Base-by-base conservation (phyloP, 2,329 filamentous ascomycete species). In the Sarocladium strictum region DNA sequence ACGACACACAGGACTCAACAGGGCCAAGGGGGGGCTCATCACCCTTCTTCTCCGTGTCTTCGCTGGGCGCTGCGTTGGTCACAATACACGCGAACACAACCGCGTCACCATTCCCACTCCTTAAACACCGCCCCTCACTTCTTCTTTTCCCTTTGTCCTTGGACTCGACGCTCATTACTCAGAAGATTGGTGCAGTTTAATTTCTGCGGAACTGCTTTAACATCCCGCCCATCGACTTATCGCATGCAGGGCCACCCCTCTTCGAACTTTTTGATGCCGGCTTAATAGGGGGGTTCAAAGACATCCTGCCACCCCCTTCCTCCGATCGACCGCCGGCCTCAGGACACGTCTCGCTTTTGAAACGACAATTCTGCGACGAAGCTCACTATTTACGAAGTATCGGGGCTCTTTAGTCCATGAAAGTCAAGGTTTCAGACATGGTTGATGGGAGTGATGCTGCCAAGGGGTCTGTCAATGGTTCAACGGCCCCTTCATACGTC, bases 381-480 rank as follows among this genome's bases (percentile, higher is more conserved):
- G 29, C 27, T 23, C 43, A 35, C 11, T n/a, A 15, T 14, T 12
- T 11, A 19, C n/a, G 15, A 35, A 10, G 7, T 3, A 3, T 12
- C 14, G 35, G 47, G 27, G 29, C 17, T 32, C 6, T 19, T 4
- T 27, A 17, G 50, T 53, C 12, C 32, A 53, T 53, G 50, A 53
- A 53, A 29, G 50, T 53, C 50, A 38, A 53, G 23, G 33, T 53
- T 19, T 27, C 32, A 40, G 50, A 32, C 17, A 53, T 53, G 50
- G 50, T 40, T 29, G 33, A 23, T 40, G 32, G 26, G 17, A 53
- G 32, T 24, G 27, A 23, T 17, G 54, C 29, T 29, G n/a, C 59
- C 33, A 65, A 64, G 29, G 61, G 61, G 43, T 52, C 24, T n/a
- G n/a, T 59, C 33, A 65, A 64, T 35, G 61, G 61, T 47, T 55